Conservation (phyloP, 163 green algal species). For the Chlamydomonas reinhardtii region DNA sequence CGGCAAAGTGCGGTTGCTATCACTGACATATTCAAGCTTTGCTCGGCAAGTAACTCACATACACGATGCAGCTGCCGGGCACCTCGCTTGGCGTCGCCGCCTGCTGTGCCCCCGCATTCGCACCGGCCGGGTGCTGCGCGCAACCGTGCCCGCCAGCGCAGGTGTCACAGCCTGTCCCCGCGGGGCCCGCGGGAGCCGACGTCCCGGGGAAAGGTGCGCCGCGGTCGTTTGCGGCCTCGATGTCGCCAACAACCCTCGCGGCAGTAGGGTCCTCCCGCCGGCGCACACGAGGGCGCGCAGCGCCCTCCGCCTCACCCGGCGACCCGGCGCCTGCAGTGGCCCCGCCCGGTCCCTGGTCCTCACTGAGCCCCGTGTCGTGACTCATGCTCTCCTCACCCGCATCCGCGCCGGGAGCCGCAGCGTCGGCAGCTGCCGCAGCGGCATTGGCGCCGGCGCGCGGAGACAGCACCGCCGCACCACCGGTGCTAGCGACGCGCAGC, state of each 20-base stretch:
- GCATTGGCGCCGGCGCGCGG: not conserved
- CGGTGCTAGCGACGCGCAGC: not conserved
- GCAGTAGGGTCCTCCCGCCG: not conserved
- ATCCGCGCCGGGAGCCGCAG: not conserved
- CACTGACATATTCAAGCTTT: no score
- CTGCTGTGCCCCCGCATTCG: not conserved
- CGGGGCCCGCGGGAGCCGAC: no score
- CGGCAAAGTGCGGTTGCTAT: no score
- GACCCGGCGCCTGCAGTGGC: not conserved
- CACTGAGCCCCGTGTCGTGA: conserved; percentile 6
- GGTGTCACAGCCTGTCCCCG: no score
- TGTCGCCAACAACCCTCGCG: not conserved
- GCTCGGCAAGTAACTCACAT: conserved; percentile 40
- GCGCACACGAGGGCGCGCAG: not conserved
- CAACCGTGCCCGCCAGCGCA: not conserved
- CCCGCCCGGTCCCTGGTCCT: not conserved
- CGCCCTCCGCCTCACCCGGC: not conserved
- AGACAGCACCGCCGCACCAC: not conserved
- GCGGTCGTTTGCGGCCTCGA: no score
- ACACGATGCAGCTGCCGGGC: conserved; percentile 48
- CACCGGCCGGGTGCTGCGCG: not conserved
- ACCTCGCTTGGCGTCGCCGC: not conserved
- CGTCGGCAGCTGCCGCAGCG: no score
- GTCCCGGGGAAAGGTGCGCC: no score
- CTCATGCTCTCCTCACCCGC: not conserved